Percentiles rank a stretch among this genome's conserved stretches.
phyloP scores from a whole-genome alignment of 345 rosid genomes.

The Lepidium africanum region DNA sequence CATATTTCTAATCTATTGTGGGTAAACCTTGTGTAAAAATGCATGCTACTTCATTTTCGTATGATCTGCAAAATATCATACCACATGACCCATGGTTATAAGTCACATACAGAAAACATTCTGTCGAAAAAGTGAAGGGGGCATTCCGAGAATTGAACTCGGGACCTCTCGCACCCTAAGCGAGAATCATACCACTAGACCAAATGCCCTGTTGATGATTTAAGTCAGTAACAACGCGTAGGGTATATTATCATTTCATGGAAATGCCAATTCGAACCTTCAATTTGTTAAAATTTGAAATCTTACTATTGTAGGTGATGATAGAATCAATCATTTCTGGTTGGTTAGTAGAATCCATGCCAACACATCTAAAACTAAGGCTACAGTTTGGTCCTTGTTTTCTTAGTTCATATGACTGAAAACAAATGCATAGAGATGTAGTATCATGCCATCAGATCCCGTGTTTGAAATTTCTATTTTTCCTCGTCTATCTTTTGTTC shows the following conservation, averaged over 20 bases:
- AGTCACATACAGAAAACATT: not conserved
- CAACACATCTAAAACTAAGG: not conserved
- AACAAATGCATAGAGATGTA: not conserved
- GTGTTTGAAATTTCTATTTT: no score
- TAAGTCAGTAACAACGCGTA: not conserved
- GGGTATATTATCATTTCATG: not conserved
- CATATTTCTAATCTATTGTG: not conserved
- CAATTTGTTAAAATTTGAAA: not conserved
- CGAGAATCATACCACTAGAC: constrained; percentile 63
- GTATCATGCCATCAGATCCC: not conserved
- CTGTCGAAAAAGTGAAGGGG: constrained; percentile 19
- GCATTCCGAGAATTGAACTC: constrained; percentile 88
- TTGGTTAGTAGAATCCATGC: not conserved
- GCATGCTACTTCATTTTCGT: not conserved
- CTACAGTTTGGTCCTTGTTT: not conserved
- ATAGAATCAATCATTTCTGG: no score
- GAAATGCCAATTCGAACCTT: not conserved
- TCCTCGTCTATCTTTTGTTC: not conserved
- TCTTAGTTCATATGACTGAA: not conserved
- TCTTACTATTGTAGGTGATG: not conserved
- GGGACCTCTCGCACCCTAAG: constrained; percentile 95
- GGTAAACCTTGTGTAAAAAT: not conserved
- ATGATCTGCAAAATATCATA: not conserved
- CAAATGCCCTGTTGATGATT: constrained; percentile 42
- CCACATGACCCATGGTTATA: not conserved